A percentile compares a stretch with the other conserved stretches of the same genome.
phyloP scores from a whole-genome alignment of 2,329 filamentous ascomycete species.

The Nannizziopsis barbatae region DNA sequence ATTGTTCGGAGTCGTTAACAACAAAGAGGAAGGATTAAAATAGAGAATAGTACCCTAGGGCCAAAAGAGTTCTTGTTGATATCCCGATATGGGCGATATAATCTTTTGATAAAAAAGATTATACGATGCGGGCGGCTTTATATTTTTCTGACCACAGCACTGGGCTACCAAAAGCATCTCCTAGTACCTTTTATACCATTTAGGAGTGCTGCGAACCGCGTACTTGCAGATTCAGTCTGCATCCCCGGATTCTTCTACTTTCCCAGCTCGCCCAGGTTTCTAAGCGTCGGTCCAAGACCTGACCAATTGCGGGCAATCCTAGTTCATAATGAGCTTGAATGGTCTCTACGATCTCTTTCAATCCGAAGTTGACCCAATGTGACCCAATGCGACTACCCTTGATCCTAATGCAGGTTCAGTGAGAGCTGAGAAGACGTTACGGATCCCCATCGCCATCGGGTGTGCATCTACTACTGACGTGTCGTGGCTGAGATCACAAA shows the following conservation, averaged over 20 bases:
- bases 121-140: too few species aligned
- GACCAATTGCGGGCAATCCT: too few species aligned
- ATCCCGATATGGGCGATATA: too few species aligned
- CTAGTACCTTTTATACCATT: neutral
- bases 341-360: too few species aligned
- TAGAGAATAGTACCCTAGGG: too few species aligned
- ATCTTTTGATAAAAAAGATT: too few species aligned
- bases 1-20: neutral
- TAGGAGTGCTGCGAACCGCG: neutral
- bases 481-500: neutral
- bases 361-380: too few species aligned
- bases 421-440: neutral
- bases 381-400: neutral
- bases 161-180: too few species aligned
- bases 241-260: conserved; percentile 6
- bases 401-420: neutral
- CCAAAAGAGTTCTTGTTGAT: too few species aligned
- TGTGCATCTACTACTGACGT: neutral
- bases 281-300: neutral
- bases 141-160: too few species aligned
- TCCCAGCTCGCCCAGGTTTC: neutral
- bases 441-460: neutral
- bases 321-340: too few species aligned
- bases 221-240: neutral
- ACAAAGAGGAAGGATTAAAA: neutral